These are phyloP conservation scores for Ophiosphaerella herpotricha DNA, from an alignment of 2,329 filamentous ascomycete species.

Conservation along the genomic window DNA sequence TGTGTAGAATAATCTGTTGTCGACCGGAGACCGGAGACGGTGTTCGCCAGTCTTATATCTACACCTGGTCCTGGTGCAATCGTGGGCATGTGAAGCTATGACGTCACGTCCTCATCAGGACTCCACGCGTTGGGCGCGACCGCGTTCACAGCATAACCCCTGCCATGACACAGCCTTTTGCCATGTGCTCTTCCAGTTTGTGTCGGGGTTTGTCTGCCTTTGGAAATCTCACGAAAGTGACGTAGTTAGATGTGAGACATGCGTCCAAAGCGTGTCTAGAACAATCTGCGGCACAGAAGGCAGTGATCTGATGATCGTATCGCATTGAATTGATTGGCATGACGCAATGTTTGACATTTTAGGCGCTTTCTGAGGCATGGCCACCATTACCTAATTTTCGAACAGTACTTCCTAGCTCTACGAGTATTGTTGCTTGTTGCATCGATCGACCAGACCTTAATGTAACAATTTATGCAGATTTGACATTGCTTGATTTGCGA, in stretches of 20 bases:
- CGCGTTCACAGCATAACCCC: neutral
- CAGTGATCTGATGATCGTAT: neutral
- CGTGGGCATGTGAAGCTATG: neutral
- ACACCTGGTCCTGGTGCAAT: neutral
- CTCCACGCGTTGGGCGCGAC: constrained; percentile 2
- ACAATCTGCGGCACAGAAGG: neutral
- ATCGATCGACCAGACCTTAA: too few relatives aligned
- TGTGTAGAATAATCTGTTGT: constrained; percentile 4
- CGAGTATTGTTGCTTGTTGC: too few relatives aligned
- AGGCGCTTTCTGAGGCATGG: neutral
- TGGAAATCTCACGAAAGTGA: constrained; percentile 1
- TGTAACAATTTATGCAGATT: too few relatives aligned
- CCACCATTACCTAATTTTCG: too few relatives aligned
- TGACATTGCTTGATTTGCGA: too few relatives aligned
- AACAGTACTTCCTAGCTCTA: too few relatives aligned
- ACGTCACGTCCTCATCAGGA: neutral
- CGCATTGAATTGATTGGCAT: neutral
- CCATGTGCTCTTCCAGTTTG: neutral
- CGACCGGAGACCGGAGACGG: neutral
- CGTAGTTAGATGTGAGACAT: neutral
- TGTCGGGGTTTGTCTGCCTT: neutral
- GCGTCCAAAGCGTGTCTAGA: neutral
- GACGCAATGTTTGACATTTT: constrained; percentile 3
- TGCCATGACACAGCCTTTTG: neutral
- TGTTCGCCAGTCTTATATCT: constrained; percentile 8